Percentiles rank a stretch among this genome's conserved stretches.
phyloP scores from a whole-genome alignment of 2,329 filamentous ascomycete species.

The Bertia moriformis region DNA sequence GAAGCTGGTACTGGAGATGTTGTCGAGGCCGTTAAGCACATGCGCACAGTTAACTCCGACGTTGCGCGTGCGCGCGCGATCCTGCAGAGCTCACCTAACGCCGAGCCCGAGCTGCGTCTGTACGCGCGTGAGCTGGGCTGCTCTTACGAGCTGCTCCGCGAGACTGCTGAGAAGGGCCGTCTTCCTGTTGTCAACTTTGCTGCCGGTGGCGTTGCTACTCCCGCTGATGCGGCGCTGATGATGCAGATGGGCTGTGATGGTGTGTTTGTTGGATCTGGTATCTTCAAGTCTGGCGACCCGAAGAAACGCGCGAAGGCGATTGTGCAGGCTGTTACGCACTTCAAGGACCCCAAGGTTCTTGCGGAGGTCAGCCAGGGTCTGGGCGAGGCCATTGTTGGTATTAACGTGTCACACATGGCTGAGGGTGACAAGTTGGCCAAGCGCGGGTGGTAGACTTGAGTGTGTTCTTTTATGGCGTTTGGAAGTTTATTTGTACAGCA shows the following conservation, averaged over 20 bases:
- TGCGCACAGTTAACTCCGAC: slow-evolving; percentile 75
- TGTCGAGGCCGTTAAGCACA: slow-evolving; percentile 89
- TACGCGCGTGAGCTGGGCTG: slow-evolving; percentile 70
- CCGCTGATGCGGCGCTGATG: slow-evolving; percentile 91
- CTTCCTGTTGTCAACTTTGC: slow-evolving; percentile 96
- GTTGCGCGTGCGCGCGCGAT: slow-evolving; percentile 70
- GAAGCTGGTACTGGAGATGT: slow-evolving; percentile 96
- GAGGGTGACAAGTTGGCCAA: slow-evolving; percentile 70
- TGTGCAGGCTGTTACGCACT: slow-evolving; percentile 86
- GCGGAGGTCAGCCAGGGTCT: slow-evolving; percentile 77
- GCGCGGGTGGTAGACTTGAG: slow-evolving; percentile 69
- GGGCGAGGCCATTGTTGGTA: slow-evolving; percentile 96
- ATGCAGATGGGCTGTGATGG: slow-evolving; percentile 98
- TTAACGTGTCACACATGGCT: slow-evolving; percentile 69
- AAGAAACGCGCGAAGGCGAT: slow-evolving; percentile 85
- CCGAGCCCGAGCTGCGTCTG: slow-evolving; percentile 41
- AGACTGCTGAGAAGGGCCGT: slow-evolving; percentile 75
- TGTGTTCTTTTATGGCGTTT: no score
- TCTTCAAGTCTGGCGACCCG: slow-evolving; percentile 92
- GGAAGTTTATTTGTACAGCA: no score
- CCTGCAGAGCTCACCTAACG: slow-evolving; percentile 30
- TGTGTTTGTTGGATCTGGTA: slow-evolving; percentile 90
- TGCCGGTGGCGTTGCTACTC: slow-evolving; percentile 97
- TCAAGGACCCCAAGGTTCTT: slow-evolving; percentile 67
- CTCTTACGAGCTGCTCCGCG: slow-evolving; percentile 64